Evolutionary conservation across 2,329 filamentous ascomycete genomes (phyloP).

Genomic region (Penicillium sp.): DNA sequence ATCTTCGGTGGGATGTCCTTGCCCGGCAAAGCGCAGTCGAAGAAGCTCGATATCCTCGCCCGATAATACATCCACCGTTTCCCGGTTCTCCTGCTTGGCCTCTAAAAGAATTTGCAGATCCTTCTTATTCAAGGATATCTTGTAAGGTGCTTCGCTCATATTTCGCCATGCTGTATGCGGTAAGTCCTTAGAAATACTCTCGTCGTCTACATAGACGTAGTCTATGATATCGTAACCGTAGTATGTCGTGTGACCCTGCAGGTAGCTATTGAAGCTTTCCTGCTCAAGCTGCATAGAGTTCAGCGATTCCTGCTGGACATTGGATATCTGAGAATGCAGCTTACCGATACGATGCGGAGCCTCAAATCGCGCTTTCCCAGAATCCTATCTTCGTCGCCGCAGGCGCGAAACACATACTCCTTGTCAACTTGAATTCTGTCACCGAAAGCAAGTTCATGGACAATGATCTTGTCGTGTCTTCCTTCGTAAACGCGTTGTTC

Average conservation of each 20-base stretch:
- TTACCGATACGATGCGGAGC: constrained; percentile 18
- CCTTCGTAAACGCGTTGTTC: constrained; percentile 18
- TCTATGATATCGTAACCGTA: constrained; percentile 20
- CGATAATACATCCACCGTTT: constrained; percentile 1
- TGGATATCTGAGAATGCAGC: constrained; percentile 6
- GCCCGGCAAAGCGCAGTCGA: constrained; percentile 5
- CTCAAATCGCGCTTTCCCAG: constrained; percentile 20
- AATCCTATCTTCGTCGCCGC: constrained; percentile 20
- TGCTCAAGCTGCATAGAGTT: constrained; percentile 16
- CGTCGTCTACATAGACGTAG: constrained; percentile 5
- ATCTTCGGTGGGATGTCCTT: constrained; percentile 8
- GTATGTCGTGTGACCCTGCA: constrained; percentile 16
- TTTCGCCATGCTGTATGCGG: constrained; percentile 8
- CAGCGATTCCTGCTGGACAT: constrained; percentile 4
- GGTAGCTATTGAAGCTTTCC: constrained; percentile 11
- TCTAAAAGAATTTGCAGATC: constrained; percentile 10
- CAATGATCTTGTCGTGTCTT: constrained; percentile 9
- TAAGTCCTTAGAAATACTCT: constrained; percentile 5
- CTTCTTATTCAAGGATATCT: constrained; percentile 8
- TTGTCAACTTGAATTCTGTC: constrained; percentile 12
- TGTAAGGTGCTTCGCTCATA: constrained; percentile 7
- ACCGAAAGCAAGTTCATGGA: constrained; percentile 20
- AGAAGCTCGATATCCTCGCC: constrained; percentile 10
- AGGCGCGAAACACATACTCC: constrained; percentile 20
- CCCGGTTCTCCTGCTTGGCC: constrained; percentile 5